Conservation (phyloP, 352 stramenopile genomes). For the Pythium angustatum region DNA sequence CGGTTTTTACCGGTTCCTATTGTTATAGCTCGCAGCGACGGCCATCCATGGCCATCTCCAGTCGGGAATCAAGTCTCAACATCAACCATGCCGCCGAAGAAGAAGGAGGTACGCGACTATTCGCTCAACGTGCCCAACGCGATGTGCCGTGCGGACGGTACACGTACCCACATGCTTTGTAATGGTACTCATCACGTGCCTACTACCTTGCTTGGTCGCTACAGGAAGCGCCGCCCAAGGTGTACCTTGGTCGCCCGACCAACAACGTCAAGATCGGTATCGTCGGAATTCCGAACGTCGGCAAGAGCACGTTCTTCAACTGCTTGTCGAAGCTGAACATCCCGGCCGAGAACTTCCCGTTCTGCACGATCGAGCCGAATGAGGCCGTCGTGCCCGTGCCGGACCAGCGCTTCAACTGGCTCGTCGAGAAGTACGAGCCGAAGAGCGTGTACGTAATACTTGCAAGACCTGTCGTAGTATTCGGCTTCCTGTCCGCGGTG, state of each 20-base stretch:
- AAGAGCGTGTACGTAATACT: constrained; percentile 25
- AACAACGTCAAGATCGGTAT: constrained; percentile 97
- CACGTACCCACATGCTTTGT: neutral
- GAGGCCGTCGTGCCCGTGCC: constrained; percentile 74
- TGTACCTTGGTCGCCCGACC: constrained; percentile 78
- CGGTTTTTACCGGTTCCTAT: constrained; percentile 15
- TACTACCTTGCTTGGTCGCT: neutral
- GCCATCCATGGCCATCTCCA: constrained; percentile 18
- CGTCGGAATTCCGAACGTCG: constrained; percentile 89
- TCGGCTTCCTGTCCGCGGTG: no score
- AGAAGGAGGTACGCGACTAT: constrained; percentile 22
- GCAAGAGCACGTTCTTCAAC: constrained; percentile 90
- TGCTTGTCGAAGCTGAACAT: constrained; percentile 84
- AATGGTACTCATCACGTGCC: neutral
- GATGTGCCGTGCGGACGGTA: neutral
- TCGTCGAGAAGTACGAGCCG: constrained; percentile 59
- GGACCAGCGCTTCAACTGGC: constrained; percentile 55
- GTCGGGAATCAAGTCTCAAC: constrained; percentile 9
- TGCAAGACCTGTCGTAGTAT: neutral
- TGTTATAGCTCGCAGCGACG: constrained; percentile 8
- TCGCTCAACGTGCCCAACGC: neutral
- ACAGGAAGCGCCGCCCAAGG: constrained; percentile 39
- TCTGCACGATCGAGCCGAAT: constrained; percentile 90
- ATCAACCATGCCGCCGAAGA: constrained; percentile 26
- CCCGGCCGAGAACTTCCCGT: constrained; percentile 87